phyloP scores from a whole-genome alignment of 495 filamentous ascomycete species.

The Hypoxylon perforatum region DNA sequence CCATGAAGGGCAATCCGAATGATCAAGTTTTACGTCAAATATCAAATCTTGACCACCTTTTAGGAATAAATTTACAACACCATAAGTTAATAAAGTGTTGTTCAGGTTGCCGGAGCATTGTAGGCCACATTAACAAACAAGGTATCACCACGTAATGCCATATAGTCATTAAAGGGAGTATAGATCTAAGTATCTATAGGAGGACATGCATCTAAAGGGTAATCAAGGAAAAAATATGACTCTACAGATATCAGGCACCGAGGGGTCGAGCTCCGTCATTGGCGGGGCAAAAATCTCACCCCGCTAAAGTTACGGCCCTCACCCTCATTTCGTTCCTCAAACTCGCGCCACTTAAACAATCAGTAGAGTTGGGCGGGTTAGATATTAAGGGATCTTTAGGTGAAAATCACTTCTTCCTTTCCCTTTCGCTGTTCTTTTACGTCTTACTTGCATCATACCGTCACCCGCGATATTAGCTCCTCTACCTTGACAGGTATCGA shows the following conservation, averaged over 20 bases:
- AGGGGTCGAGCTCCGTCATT: constrained; percentile 33
- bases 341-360: constrained; percentile 10
- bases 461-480: neutral
- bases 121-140: too few relatives aligned
- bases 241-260: neutral
- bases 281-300: constrained; percentile 42
- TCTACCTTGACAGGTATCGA: constrained; percentile 2
- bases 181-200: too few relatives aligned
- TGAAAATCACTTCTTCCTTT: constrained; percentile 11
- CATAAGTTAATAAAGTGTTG: neutral
- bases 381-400: neutral
- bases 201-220: too few relatives aligned
- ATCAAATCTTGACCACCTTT: constrained; percentile 5
- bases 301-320: constrained; percentile 21
- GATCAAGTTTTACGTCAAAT: constrained; percentile 17
- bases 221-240: too few relatives aligned
- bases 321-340: neutral
- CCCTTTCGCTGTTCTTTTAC: constrained; percentile 16
- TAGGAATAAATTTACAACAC: constrained; percentile 5
- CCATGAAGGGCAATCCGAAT: constrained; percentile 31
- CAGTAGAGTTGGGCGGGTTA: constrained; percentile 4
- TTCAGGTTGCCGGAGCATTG: neutral
- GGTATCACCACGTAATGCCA: too few relatives aligned
- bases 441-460: neutral
- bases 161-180: too few relatives aligned